Evolutionary conservation across 2,329 filamentous ascomycete species (phyloP).

Genomic region (Polytolypa hystricis): DNA sequence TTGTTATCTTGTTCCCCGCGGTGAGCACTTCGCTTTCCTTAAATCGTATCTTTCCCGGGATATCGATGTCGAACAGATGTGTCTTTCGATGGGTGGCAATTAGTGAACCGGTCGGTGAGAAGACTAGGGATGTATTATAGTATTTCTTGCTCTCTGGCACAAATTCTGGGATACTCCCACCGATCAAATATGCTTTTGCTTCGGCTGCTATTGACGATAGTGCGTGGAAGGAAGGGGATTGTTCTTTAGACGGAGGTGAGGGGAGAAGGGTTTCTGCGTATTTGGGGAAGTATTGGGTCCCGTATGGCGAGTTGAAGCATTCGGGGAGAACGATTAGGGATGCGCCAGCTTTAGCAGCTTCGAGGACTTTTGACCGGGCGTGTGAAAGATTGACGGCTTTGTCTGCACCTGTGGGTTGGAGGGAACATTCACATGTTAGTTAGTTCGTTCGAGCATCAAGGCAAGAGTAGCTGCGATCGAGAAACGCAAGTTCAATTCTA

Average conservation of each 20-base stretch:
- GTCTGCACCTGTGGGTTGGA: slow-evolving; percentile 49
- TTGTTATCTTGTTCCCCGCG: slow-evolving; percentile 72
- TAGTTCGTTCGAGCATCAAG: neutral
- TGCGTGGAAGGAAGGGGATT: slow-evolving; percentile 76
- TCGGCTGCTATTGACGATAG: slow-evolving; percentile 70
- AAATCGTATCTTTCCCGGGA: slow-evolving; percentile 88
- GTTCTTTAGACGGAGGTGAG: slow-evolving; percentile 56
- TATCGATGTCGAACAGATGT: slow-evolving; percentile 95
- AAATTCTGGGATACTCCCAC: slow-evolving; percentile 84
- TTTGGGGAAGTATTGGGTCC: slow-evolving; percentile 75
- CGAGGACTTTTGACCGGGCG: slow-evolving; percentile 70
- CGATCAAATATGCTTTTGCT: slow-evolving; percentile 69
- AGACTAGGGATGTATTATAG: slow-evolving; percentile 86
- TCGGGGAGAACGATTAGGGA: slow-evolving; percentile 87
- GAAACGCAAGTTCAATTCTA: slow-evolving; percentile 5
- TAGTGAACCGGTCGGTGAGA: slow-evolving; percentile 64
- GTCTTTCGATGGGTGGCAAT: slow-evolving; percentile 87
- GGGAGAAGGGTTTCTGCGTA: slow-evolving; percentile 86
- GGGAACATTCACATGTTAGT: neutral
- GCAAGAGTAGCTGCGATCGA: neutral
- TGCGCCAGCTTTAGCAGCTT: slow-evolving; percentile 65
- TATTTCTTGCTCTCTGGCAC: slow-evolving; percentile 55
- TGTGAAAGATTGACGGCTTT: slow-evolving; percentile 74
- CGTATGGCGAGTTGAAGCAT: slow-evolving; percentile 98
- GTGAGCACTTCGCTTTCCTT: slow-evolving; percentile 80